Evolutionary conservation across 2,329 filamentous ascomycete genomes (phyloP), one percentile per base, ranked within the genome.

Genomic region (Diaporthe humulicola): DNA sequence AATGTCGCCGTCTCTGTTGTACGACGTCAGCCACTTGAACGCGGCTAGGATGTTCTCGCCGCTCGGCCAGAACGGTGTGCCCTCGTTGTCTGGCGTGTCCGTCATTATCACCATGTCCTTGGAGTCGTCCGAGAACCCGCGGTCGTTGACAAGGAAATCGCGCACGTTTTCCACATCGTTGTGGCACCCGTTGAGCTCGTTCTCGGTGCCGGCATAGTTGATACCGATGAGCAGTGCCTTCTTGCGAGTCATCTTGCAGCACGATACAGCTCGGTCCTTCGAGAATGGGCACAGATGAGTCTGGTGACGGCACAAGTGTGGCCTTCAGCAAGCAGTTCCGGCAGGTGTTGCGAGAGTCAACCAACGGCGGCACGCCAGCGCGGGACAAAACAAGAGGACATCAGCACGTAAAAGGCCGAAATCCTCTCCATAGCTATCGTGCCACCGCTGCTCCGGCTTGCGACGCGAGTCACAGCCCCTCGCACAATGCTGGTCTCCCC

Each of bases 121-220:
- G 50, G 73, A 70, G 71, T 79, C 79, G 30, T 80, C 75, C 19
- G 81, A 81, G 77, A 83, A 85, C 28, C 83, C 83, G 54, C 82
- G 79, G 42, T 85, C 81, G 73, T 80, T 77, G 61, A 84, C 79
- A 17, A 85, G 78, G 76, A 84, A 85, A 30, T 83, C 79, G 33
- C 79, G 80, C 67, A 85, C 79, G 61, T 85, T 85, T 71, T 78
- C 72, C 5, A 81, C 79, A 72, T 85, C 84, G 70, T 84, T 83
- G 76, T 83, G 90, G 80, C 90, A 92, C 40, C 90, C 90, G 74
- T 87, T 84, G 57, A 92, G 86, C 83, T 91, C 87, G 61, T 89
- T 88, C 52, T 86, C 81, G 79, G 90, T 88, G 73, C 88, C 86
- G 76, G 89, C 88, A 82, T 91, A 92, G 83, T 92, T 92, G 84